Base-by-base conservation (phyloP, 495 filamentous ascomycete species). In the Acidiella bohemica region DNA sequence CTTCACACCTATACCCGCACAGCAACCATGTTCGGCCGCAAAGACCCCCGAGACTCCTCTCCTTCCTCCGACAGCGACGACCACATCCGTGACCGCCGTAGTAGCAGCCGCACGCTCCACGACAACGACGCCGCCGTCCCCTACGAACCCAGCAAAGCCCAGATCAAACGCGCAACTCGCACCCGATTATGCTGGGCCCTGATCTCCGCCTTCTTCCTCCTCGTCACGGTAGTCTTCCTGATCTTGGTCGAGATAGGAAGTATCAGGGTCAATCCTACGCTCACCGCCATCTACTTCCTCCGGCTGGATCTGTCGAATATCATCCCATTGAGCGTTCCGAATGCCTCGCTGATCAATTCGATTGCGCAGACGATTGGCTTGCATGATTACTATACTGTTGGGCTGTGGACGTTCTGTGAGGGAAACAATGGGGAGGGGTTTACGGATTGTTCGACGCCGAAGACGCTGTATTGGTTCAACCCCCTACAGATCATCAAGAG, bases 351-450 rank as follows among this genome's bases (percentile, higher is more conserved):
- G 10, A 80, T 93, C 62, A 93, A 93, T 62, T 79, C 69, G 39
- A 84, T 94, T 42, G 86, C 86, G n/a, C 81, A 80, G 28, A 78
- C 78, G 9, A 70, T 96, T 34, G 87, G 87, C 5, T 65, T 94
- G 13, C 83, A 92, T 49, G 87, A 94, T 61, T 96, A 90, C 61
- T 96, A 96, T 57, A 78, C 83, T 51, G 84, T 93, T 25, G 87
- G 87, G 4, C 58, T 94, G 10, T 95, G 86, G 86, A 76, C 72
- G 25, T 93, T 78, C 56, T 95, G 87, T 51, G 81, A 88, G 61
- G 87, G 87, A 13, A 87, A 84, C 59, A 59, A 75, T 30, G 66
- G 66, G 31, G 60, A 71, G 43, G 81, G 82, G 4, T 76, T 90
- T 36, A 88, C 82, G 7, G 56, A 56, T 44, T 95, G 87, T 61